Evolutionary conservation across 176 grass and related monocot genomes (phyloP), one percentile per base, ranked within the genome.

Genomic region (Bromus sterilis): DNA sequence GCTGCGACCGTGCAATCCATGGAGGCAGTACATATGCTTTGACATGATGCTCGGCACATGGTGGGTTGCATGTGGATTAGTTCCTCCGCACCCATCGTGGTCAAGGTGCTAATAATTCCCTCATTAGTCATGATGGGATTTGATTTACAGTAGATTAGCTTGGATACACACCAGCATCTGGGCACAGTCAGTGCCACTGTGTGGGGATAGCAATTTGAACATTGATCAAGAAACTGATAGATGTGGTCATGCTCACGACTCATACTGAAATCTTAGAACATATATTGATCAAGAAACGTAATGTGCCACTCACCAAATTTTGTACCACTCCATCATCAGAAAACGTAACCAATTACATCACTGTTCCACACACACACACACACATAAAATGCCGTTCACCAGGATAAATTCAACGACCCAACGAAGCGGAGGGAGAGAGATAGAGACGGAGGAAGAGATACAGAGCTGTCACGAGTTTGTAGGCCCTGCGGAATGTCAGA

Each of bases 41-140:
- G 68, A 53, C 51, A 84, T 89, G 82, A 84, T 89, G 82, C 53
- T 56, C 40, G 30, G 26, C 56, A 34, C 4, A 79, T n/a, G n/a
- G 49, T 31, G 66, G 41, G 63, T 11, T 51, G 77, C 82, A 85
- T 85, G 78, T 89, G 71, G 78, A 62, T 85, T 85, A 85, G 82
- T 80, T 85, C 82, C 49, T 39, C 73, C 60, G 75, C 32, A 68
- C 46, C 72, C 40, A 76, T 85, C 82, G 80, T 75, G 61, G 62
- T 77, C 71, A 89, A 77, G 77, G 13, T 15, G 39, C 71, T 85
- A 76, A 89, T 89, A 76, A 77, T 81, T 60, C 40, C 41, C 39
- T 80, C 51, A 85, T 81, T 89, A 84, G 40, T 51, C 33, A 85
- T 75, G 61, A 71, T 70, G 77, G 29, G 83, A 32, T 53, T 41